Percentiles rank a stretch among this genome's conserved stretches.
phyloP scores from a whole-genome alignment of 805 yeast genomes.

The Schizosaccharomyces cryophilus region DNA sequence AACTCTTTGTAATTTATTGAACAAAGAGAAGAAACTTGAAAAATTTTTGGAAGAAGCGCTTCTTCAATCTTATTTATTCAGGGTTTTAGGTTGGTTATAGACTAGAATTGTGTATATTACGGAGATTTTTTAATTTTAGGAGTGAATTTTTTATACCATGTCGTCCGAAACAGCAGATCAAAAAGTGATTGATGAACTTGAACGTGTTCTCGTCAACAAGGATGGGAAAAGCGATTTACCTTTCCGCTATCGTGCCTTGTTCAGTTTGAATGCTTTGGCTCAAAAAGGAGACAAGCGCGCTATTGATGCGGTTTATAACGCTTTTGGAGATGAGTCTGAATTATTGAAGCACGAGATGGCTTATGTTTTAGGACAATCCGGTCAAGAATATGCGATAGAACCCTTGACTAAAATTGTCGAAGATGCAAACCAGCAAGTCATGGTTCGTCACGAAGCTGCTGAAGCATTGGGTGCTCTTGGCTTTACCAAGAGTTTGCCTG shows the following conservation, averaged over 20 bases:
- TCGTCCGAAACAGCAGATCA: neutral
- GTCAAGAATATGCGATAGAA: conserved; percentile 56
- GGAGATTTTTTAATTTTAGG: too few species aligned
- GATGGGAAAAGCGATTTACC: conserved; percentile 23
- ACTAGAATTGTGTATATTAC: too few species aligned
- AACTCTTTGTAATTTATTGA: too few species aligned
- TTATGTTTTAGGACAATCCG: conserved; percentile 86
- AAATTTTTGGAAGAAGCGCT: too few species aligned
- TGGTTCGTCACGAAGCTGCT: conserved; percentile 99
- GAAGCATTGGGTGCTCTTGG: conserved; percentile 95
- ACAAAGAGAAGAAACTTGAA: too few species aligned
- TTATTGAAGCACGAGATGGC: conserved; percentile 93
- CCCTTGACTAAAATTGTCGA: conserved; percentile 29
- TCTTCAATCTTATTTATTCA: too few species aligned
- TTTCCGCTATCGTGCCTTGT: conserved; percentile 76
- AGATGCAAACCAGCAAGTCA: conserved; percentile 27
- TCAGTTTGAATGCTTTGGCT: conserved; percentile 70
- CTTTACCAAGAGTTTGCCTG: conserved; percentile 41
- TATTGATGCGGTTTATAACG: conserved; percentile 60
- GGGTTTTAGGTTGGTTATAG: too few species aligned
- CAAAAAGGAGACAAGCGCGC: conserved; percentile 43
- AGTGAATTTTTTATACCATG: neutral
- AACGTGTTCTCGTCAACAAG: neutral
- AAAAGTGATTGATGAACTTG: neutral
- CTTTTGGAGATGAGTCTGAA: conserved; percentile 64